Base-by-base conservation (phyloP, 1,284 basidiomycete species). In the Sanguinoderma infundibulare region DNA sequence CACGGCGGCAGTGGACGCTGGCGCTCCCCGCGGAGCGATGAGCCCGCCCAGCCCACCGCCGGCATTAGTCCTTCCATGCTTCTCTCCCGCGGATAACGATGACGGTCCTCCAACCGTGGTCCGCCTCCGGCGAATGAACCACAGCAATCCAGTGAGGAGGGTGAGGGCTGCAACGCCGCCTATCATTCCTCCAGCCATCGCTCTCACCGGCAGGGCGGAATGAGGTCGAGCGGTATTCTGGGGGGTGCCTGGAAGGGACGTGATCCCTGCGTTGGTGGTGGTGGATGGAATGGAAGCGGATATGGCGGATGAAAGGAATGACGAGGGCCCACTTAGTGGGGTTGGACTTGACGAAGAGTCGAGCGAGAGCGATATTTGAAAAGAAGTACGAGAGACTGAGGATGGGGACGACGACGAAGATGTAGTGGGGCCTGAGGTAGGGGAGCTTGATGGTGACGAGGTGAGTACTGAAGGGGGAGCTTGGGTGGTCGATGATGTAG, bases 401-500 rank as follows among this genome's bases (percentile, higher is more conserved):
- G n/a, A n/a, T n/a, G 17, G 7, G 10, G 46, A 15, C 34, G 34
- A 35, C 14, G 34, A 38, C 14, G 35, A 36, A 34, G 40, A 10
- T 20, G 46, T 5, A 20, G 36, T 7, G 20, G 34, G 35, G 5
- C 28, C 4, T 17, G 44, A n/a, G n/a, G n/a, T n/a, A n/a, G n/a
- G 9, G 30, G n/a, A n/a, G n/a, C n/a, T n/a, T n/a, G n/a, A n/a
- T n/a, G 40, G 24, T 10, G 50, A 34, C 22, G 50, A 17, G 17
- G n/a, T n/a, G n/a, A n/a, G n/a, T 12, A 42, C 7, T 12, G 6
- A n/a, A 22, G 26, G 44, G 22, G 24, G 14, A 22, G 22, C 8
- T 12, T 3, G 15, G n/a, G 34, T 15, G 4, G 49, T 51, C 6
- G 47, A 74, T 70, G 60, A 70, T 58, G 62, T 76, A 75, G 20